Conservation (phyloP, 2,329 filamentous ascomycete species). For the Elsinoe perseae region DNA sequence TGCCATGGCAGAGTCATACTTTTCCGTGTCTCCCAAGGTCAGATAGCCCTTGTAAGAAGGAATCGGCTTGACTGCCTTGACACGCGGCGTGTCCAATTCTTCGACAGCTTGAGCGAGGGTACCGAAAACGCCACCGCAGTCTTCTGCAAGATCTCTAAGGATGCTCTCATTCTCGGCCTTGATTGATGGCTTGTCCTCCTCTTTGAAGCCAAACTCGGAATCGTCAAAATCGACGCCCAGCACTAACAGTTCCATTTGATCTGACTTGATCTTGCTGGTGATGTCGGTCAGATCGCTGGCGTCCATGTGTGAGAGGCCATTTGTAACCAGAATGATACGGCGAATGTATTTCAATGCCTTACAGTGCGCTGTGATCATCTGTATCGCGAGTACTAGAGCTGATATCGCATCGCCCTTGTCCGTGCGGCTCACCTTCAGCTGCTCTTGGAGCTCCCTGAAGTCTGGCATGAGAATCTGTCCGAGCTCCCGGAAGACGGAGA, state of each 20-base stretch:
- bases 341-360: slow-evolving; percentile 75
- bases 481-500: slow-evolving; percentile 60
- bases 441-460: slow-evolving; percentile 55
- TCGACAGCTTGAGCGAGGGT: slow-evolving; percentile 79
- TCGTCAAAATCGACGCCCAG: slow-evolving; percentile 93
- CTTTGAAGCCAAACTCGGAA: slow-evolving; percentile 78
- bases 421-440: slow-evolving; percentile 60
- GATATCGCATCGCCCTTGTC: slow-evolving; percentile 74
- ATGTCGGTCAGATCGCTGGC: slow-evolving; percentile 64
- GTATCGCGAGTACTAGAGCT: slow-evolving; percentile 73
- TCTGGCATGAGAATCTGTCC: slow-evolving; percentile 63
- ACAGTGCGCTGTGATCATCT: slow-evolving; percentile 74
- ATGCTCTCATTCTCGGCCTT: slow-evolving; percentile 71
- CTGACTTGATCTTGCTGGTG: slow-evolving; percentile 62
- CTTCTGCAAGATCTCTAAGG: slow-evolving; percentile 57
- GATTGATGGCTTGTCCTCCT: slow-evolving; percentile 66
- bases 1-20: slow-evolving; percentile 64
- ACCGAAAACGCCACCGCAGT: slow-evolving; percentile 67
- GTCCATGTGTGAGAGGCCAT: slow-evolving; percentile 67
- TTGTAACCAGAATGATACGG: slow-evolving; percentile 77
- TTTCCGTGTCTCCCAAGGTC: slow-evolving; percentile 67
- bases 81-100: slow-evolving; percentile 65
- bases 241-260: slow-evolving; percentile 68
- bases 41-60: slow-evolving; percentile 72
- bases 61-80: slow-evolving; percentile 69